Evolutionary conservation across 495 filamentous ascomycete genomes (phyloP).

Genomic region (Chaetomium fimeti): DNA sequence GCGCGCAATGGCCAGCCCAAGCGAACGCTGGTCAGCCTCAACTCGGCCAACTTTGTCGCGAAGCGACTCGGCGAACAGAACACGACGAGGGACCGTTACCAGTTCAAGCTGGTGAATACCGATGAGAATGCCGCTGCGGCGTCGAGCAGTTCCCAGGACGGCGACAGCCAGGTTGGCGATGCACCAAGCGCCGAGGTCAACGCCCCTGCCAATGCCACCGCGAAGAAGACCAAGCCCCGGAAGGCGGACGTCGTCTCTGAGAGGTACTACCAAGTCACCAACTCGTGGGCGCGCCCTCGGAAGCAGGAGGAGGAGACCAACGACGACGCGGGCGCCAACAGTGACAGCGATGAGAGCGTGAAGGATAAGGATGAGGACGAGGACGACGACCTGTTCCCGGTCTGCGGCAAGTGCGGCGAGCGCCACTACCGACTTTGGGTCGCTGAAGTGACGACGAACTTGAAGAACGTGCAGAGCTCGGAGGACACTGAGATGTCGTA

Average conservation of each 20-base stretch:
- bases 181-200: neutral
- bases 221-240: slow-evolving; percentile 9
- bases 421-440: neutral
- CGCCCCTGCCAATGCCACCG: neutral
- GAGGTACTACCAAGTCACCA: neutral
- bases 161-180: neutral
- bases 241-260: neutral
- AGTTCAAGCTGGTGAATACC: slow-evolving; percentile 18
- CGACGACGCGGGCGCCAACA: neutral
- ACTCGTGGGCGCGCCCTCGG: neutral
- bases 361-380: neutral
- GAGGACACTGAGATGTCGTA: neutral
- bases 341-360: neutral
- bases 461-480: neutral
- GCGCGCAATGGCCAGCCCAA: slow-evolving; percentile 38
- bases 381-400: neutral
- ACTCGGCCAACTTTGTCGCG: slow-evolving; percentile 71
- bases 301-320: neutral
- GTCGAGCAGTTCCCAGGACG: neutral
- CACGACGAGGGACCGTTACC: slow-evolving; percentile 21
- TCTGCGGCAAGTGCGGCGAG: slow-evolving; percentile 2
- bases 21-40: slow-evolving; percentile 62
- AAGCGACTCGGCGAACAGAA: slow-evolving; percentile 55
- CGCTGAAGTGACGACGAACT: neutral
- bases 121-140: neutral